Evolutionary conservation across 1,284 basidiomycete species (phyloP).

Genomic region (Papiliotrema laurentii): DNA sequence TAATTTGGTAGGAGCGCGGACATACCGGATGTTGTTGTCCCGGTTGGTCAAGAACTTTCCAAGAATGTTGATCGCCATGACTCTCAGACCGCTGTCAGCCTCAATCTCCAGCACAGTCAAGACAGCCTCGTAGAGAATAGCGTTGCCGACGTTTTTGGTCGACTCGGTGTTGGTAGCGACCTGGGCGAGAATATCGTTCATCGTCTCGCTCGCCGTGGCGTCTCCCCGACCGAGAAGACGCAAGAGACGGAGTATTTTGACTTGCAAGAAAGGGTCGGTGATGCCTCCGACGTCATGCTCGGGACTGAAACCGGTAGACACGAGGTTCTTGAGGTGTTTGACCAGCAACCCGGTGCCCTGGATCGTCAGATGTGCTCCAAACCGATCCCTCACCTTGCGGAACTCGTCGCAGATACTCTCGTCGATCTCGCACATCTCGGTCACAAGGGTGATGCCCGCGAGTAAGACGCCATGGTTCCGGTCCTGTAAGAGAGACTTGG

Average conservation of each 20-base stretch:
- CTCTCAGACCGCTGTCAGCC: slow-evolving; percentile 88
- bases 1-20: slow-evolving; percentile 9
- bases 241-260: slow-evolving; percentile 92
- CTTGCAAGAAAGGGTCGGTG: slow-evolving; percentile 97
- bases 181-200: slow-evolving; percentile 99
- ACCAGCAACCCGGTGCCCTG: slow-evolving; percentile 91
- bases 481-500: slow-evolving; percentile 87
- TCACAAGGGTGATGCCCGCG: slow-evolving; percentile 87
- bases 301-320: slow-evolving; percentile 95
- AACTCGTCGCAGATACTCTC: slow-evolving; percentile 73
- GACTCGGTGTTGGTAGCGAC: slow-evolving; percentile 99
- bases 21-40: slow-evolving; percentile 96
- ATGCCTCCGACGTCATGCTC: slow-evolving; percentile 99
- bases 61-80: slow-evolving; percentile 99
- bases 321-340: slow-evolving; percentile 89
- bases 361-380: background rate
- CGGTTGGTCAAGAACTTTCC: slow-evolving; percentile 97
- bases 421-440: slow-evolving; percentile 88
- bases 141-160: slow-evolving; percentile 96
- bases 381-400: slow-evolving; percentile 61
- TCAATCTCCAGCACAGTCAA: slow-evolving; percentile 97
- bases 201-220: slow-evolving; percentile 80
- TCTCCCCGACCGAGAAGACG: slow-evolving; percentile 83
- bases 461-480: slow-evolving; percentile 96
- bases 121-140: slow-evolving; percentile 97